Conservation (phyloP, 1,284 basidiomycete species). For the Ganoderma multipileum region DNA sequence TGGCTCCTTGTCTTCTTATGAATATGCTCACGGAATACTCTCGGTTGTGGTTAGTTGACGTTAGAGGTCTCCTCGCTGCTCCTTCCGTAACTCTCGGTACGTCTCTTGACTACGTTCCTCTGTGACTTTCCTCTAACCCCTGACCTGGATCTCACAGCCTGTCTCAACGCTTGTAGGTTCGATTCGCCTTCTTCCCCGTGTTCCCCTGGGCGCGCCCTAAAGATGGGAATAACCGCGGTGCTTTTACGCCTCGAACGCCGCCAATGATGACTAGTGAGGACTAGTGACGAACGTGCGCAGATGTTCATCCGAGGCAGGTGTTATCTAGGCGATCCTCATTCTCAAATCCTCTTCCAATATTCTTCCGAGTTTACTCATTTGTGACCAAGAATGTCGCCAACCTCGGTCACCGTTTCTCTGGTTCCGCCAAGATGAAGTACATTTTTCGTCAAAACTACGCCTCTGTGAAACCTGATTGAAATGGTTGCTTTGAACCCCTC, state of each 20-base stretch:
- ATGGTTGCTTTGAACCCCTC: too few relatives aligned
- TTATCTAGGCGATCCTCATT: not conserved
- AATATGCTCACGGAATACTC: not conserved
- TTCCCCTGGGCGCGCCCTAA: too few relatives aligned
- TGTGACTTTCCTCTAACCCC: not conserved
- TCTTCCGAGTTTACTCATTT: not conserved
- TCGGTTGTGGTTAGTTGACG: not conserved
- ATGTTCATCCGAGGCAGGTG: not conserved
- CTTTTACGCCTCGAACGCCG: not conserved
- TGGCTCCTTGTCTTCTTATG: not conserved
- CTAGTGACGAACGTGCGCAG: not conserved
- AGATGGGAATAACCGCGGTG: not conserved
- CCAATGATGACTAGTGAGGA: not conserved
- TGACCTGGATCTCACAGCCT: not conserved
- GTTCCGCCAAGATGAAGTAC: conserved; percentile 40
- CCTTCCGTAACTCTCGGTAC: not conserved
- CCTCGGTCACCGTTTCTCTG: conserved; percentile 35
- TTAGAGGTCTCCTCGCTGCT: not conserved
- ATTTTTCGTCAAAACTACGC: too few relatives aligned
- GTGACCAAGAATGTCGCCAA: not conserved
- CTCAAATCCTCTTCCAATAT: not conserved
- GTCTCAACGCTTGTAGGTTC: not conserved
- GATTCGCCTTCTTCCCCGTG: not conserved
- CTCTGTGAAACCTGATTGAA: too few relatives aligned
- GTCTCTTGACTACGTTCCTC: not conserved